A percentile compares a stretch with the other conserved stretches of the same genome.
These are phyloP conservation scores for Talaromyces amestolkiae DNA, from an alignment of 2,329 filamentous ascomycete species.

Conservation along the genomic window DNA sequence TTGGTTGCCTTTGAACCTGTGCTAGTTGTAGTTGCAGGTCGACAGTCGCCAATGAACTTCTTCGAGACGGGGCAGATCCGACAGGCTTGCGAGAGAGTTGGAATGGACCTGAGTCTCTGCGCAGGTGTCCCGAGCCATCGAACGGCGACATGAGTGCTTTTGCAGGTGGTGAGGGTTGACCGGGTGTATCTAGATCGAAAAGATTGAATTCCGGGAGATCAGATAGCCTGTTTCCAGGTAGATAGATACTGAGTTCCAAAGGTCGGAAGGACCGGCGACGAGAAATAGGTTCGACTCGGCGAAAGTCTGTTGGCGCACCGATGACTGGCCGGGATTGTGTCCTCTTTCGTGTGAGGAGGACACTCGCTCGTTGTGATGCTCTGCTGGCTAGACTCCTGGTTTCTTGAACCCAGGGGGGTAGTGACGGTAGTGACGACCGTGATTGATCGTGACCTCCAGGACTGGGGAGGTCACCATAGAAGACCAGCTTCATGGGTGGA, in stretches of 20 bases:
- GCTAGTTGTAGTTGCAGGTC: conserved; percentile 15
- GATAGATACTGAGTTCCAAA: conserved; percentile 49
- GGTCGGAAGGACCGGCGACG: conserved; percentile 35
- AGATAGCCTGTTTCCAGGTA: conserved; percentile 44
- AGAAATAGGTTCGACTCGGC: conserved; percentile 32
- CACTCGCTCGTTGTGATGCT: conserved; percentile 43
- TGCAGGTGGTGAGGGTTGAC: conserved; percentile 32
- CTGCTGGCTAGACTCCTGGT: conserved; percentile 38
- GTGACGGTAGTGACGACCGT: conserved; percentile 27
- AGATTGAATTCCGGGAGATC: conserved; percentile 45
- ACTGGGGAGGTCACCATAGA: conserved; percentile 42
- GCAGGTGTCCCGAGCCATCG: conserved; percentile 24
- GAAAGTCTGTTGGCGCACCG: conserved; percentile 44
- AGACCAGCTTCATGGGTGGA: conserved; percentile 46
- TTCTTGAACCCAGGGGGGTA: conserved; percentile 42
- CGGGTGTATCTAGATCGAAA: conserved; percentile 34
- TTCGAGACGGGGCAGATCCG: conserved; percentile 30
- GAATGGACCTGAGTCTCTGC: conserved; percentile 28
- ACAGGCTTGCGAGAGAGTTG: conserved; percentile 39
- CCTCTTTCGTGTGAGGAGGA: conserved; percentile 34
- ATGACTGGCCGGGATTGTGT: conserved; percentile 37
- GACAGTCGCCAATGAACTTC: conserved; percentile 17
- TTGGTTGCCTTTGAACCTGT: conserved; percentile 6
- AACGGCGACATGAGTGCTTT: conserved; percentile 31
- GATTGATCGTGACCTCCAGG: conserved; percentile 31